Conservation (phyloP, 176 grass and related monocot species). For the Echinochloa phyllopogon region DNA sequence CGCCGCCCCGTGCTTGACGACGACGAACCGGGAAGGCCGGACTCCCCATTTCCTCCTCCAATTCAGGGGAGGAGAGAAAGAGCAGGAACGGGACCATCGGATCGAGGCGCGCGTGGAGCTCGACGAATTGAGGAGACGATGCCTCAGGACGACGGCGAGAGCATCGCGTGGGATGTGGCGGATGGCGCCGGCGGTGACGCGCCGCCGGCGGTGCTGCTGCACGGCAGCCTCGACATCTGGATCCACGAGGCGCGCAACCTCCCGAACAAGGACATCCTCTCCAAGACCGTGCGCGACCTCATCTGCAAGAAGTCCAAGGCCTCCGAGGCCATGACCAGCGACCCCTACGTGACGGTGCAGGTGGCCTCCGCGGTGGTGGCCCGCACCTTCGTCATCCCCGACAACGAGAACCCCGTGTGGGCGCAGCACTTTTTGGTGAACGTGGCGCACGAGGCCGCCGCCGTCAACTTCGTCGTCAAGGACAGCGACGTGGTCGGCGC, state of each 20-base stretch:
- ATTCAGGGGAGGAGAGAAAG: constrained; percentile 26
- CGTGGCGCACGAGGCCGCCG: constrained; percentile 69
- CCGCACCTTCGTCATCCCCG: constrained; percentile 70
- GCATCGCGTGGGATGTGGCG: neutral
- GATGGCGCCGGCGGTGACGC: neutral
- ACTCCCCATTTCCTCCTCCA: neutral
- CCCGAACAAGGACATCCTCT: constrained; percentile 88
- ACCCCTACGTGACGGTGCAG: constrained; percentile 84
- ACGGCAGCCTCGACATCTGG: constrained; percentile 85
- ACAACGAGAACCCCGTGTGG: constrained; percentile 91
- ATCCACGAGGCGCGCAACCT: constrained; percentile 77
- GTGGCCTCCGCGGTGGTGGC: constrained; percentile 56
- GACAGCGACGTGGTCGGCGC: constrained; percentile 83
- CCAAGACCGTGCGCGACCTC: constrained; percentile 68
- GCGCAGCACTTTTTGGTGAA: constrained; percentile 78
- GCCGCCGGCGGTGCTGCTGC: constrained; percentile 66
- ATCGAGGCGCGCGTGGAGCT: no score
- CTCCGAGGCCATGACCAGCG: constrained; percentile 66
- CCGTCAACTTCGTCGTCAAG: constrained; percentile 78
- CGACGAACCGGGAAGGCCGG: no score
- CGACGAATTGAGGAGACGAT: neutral
- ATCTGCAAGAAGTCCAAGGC: constrained; percentile 45
- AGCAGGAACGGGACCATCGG: neutral
- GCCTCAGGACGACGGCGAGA: constrained; percentile 23
- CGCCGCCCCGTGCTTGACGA: no score